phyloP scores from a whole-genome alignment of 352 stramenopile genomes.

The Pythium aquatile region DNA sequence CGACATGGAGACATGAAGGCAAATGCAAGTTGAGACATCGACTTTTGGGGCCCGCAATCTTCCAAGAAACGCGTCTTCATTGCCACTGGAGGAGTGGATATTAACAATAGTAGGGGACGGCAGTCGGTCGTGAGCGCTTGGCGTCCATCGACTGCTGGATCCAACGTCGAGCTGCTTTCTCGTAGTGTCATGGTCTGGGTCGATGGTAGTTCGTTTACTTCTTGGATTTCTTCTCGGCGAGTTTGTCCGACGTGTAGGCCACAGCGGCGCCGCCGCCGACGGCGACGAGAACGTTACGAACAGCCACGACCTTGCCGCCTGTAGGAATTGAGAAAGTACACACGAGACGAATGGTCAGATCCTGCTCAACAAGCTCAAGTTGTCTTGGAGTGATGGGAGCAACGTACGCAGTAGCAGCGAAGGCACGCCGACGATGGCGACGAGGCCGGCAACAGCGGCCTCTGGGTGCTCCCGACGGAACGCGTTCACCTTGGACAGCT shows the following conservation, averaged over 20 bases:
- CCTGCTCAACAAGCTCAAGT: not conserved
- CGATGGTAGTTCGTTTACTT: constrained; percentile 14
- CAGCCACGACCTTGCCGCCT: constrained; percentile 65
- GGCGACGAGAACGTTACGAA: constrained; percentile 63
- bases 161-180: not conserved
- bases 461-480: constrained; percentile 76
- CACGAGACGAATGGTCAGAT: not conserved
- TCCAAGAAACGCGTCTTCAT: constrained; percentile 1
- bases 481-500: constrained; percentile 69
- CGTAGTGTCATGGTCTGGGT: not conserved
- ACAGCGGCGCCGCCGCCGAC: constrained; percentile 49
- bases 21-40: not conserved
- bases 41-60: not conserved
- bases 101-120: not conserved
- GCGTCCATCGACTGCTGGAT: not conserved
- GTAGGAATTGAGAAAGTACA: not conserved
- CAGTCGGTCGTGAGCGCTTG: not conserved
- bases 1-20: not conserved
- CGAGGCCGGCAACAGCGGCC: constrained; percentile 51
- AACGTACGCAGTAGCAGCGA: constrained; percentile 70
- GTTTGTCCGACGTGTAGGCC: constrained; percentile 66
- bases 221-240: constrained; percentile 39
- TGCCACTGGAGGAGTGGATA: constrained; percentile 1
- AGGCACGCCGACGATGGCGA: constrained; percentile 54
- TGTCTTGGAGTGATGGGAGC: not conserved